Percentiles rank a stretch among this genome's conserved stretches.
These are phyloP conservation scores for Lophium mytilinum DNA, from an alignment of 495 filamentous ascomycete genomes.

Conservation along the genomic window DNA sequence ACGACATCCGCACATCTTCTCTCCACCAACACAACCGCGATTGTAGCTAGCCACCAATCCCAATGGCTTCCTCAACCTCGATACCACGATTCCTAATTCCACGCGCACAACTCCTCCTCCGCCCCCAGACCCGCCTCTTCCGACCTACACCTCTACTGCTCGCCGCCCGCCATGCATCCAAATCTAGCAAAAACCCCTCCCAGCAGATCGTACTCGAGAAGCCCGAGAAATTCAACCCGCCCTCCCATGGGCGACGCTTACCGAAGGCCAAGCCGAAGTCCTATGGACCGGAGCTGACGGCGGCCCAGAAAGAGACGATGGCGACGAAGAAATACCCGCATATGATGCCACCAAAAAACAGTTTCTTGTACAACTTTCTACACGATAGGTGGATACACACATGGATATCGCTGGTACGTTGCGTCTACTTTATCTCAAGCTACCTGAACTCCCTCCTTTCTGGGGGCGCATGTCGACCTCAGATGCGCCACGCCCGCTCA, in stretches of 20 bases:
- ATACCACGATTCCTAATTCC: constrained; percentile 24
- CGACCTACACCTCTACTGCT: neutral
- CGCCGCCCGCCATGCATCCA: constrained; percentile 15
- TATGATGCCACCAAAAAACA: constrained; percentile 68
- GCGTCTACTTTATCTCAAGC: neutral
- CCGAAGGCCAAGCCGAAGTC: constrained; percentile 38
- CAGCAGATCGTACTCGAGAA: constrained; percentile 58
- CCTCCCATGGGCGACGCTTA: constrained; percentile 65
- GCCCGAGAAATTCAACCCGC: constrained; percentile 75
- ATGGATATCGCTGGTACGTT: constrained; percentile 66
- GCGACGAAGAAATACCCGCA: constrained; percentile 64
- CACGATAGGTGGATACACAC: constrained; percentile 64
- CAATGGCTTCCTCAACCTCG: constrained; percentile 12
- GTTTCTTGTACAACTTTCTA: constrained; percentile 67
- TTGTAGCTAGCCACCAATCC: neutral
- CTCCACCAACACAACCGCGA: neutral
- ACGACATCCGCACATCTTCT: neutral
- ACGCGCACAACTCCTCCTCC: constrained; percentile 10
- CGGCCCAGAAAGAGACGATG: constrained; percentile 53
- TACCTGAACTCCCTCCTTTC: too few species aligned
- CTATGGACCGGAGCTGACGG: constrained; percentile 53
- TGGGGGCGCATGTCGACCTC: too few species aligned
- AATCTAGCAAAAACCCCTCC: neutral
- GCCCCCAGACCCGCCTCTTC: constrained; percentile 1
- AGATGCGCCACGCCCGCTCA: too few species aligned